A percentile compares a stretch with the other conserved stretches of the same genome.
phyloP scores from a whole-genome alignment of 192 early-diverging fungal species.

The Coemansia sp. region DNA sequence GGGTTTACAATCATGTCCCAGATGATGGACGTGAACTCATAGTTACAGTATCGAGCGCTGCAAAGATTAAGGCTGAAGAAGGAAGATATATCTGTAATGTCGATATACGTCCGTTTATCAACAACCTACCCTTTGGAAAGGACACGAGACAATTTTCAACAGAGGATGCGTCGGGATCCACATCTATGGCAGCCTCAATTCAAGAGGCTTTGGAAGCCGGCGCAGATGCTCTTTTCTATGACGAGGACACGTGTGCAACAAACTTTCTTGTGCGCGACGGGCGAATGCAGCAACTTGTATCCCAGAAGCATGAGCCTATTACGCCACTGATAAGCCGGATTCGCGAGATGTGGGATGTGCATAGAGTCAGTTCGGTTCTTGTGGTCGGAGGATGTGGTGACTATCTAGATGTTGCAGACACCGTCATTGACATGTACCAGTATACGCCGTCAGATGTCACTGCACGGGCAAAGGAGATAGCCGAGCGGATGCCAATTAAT shows the following conservation, averaged over 20 bases:
- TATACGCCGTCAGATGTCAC: constrained; percentile 53
- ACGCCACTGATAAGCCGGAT: constrained; percentile 59
- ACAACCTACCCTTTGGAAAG: constrained; percentile 55
- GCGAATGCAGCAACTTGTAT: constrained; percentile 58
- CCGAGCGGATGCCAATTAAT: constrained; percentile 27
- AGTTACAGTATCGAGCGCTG: constrained; percentile 28
- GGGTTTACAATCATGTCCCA: constrained; percentile 60
- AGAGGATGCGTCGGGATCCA: constrained; percentile 57
- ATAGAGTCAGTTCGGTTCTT: constrained; percentile 48
- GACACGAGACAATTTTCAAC: constrained; percentile 51
- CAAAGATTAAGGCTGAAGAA: constrained; percentile 59
- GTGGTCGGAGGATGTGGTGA: constrained; percentile 63
- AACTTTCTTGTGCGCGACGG: constrained; percentile 63
- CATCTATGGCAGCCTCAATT: constrained; percentile 62
- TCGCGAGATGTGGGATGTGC: constrained; percentile 40
- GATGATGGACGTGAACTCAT: constrained; percentile 62
- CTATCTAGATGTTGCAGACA: constrained; percentile 59
- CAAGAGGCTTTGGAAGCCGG: constrained; percentile 57
- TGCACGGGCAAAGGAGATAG: constrained; percentile 34
- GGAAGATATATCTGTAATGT: constrained; percentile 48
- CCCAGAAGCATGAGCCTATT: constrained; percentile 56
- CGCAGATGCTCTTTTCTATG: constrained; percentile 48
- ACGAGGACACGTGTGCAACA: constrained; percentile 65
- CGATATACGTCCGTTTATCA: constrained; percentile 60
- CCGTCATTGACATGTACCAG: constrained; percentile 54